phyloP scores from a whole-genome alignment of 768 basidiomycete species.

The Steccherinum ochraceum region DNA sequence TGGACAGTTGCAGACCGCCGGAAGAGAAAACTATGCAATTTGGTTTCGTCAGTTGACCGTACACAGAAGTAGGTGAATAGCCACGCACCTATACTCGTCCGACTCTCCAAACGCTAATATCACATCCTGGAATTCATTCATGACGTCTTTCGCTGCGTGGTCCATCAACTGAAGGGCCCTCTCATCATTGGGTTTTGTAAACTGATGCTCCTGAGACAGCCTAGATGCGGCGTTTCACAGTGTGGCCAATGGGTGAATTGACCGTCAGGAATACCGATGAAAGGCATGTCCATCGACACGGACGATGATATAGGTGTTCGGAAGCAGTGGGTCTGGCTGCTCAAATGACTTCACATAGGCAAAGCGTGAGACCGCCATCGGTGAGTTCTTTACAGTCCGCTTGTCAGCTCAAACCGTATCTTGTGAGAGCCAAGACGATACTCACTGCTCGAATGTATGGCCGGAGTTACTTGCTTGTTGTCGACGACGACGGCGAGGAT shows the following conservation, averaged over 20 bases:
- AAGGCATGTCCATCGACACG: slow-evolving; percentile 93
- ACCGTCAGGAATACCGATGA: slow-evolving; percentile 56
- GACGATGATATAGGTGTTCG: slow-evolving; percentile 76
- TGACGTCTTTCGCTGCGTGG: slow-evolving; percentile 71
- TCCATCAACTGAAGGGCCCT: slow-evolving; percentile 91
- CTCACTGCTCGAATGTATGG: slow-evolving; percentile 1
- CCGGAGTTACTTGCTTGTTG: not conserved
- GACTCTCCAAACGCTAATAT: slow-evolving; percentile 92
- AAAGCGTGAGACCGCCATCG: slow-evolving; percentile 93
- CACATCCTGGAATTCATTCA: slow-evolving; percentile 81
- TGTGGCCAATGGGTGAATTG: not conserved
- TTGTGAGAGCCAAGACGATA: not conserved
- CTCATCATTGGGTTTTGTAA: slow-evolving; percentile 88
- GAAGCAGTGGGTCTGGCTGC: slow-evolving; percentile 79
- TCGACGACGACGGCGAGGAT: too few relatives aligned
- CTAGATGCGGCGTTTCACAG: slow-evolving; percentile 31
- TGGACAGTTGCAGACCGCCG: slow-evolving; percentile 70
- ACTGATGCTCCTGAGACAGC: slow-evolving; percentile 78
- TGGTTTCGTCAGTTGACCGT: not conserved
- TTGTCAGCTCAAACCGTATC: not conserved
- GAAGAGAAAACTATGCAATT: slow-evolving; percentile 86
- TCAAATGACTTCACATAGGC: slow-evolving; percentile 90
- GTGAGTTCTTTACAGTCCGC: too few relatives aligned
- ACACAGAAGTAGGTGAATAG: not conserved
- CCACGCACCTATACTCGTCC: slow-evolving; percentile 87